phyloP scores from a whole-genome alignment of 1,284 basidiomycete genomes.

The Rhodofomes roseus region DNA sequence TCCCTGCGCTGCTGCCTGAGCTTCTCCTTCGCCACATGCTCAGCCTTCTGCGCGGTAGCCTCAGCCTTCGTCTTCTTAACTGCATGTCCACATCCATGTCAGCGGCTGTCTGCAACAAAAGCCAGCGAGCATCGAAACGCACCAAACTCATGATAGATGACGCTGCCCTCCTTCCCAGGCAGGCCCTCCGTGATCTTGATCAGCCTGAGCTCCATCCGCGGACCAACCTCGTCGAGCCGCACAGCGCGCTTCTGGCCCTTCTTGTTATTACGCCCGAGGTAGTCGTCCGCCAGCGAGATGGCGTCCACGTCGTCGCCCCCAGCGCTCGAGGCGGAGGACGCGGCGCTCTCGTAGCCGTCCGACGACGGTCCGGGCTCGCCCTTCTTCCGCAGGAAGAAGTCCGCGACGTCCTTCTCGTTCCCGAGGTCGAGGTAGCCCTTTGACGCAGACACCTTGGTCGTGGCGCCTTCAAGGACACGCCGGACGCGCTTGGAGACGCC shows the following conservation, averaged over 20 bases:
- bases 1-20: slow-evolving; percentile 74
- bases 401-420: slow-evolving; percentile 90
- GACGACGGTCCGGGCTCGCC: slow-evolving; percentile 55
- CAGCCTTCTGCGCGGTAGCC: slow-evolving; percentile 57
- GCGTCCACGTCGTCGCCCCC: slow-evolving; percentile 81
- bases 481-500: slow-evolving; percentile 93
- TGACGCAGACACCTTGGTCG: slow-evolving; percentile 34
- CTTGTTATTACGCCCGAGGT: slow-evolving; percentile 92
- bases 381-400: slow-evolving; percentile 81
- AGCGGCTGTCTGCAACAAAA: slow-evolving; percentile 6
- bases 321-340: slow-evolving; percentile 69
- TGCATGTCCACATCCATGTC: slow-evolving; percentile 28
- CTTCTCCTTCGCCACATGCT: slow-evolving; percentile 74
- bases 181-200: slow-evolving; percentile 96
- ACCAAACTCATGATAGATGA: slow-evolving; percentile 93
- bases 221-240: slow-evolving; percentile 90
- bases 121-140: slow-evolving; percentile 20
- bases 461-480: slow-evolving; percentile 75
- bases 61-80: slow-evolving; percentile 84
- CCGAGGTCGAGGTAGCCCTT: slow-evolving; percentile 67
- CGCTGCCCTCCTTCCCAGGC: slow-evolving; percentile 83
- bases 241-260: slow-evolving; percentile 91
- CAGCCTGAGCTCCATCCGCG: slow-evolving; percentile 88
- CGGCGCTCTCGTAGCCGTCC: slow-evolving; percentile 85
- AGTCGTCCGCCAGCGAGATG: slow-evolving; percentile 86